These are phyloP conservation scores for Cryptosporidium baileyi DNA, from an alignment of 169 alveolate species.

Conservation along the genomic window DNA sequence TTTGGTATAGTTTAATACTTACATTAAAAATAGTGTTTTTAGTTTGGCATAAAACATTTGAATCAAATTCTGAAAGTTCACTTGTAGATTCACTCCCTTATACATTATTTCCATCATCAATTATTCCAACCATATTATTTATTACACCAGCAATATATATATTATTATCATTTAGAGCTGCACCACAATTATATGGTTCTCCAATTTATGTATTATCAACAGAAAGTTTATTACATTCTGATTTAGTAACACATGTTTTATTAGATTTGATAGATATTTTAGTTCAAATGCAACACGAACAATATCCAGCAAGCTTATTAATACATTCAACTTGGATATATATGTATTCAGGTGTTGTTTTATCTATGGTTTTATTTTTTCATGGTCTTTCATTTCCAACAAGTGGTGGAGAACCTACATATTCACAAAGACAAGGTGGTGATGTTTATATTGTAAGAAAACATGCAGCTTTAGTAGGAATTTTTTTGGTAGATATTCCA, in stretches of 20 bases:
- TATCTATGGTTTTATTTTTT: constrained; percentile 72
- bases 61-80: neutral
- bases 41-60: constrained; percentile 60
- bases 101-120: constrained; percentile 59
- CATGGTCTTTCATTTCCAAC: constrained; percentile 77
- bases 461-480: constrained; percentile 77
- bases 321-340: constrained; percentile 73
- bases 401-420: constrained; percentile 72
- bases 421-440: constrained; percentile 58
- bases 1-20: constrained; percentile 65
- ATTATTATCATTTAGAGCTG: constrained; percentile 72
- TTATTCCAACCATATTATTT: constrained; percentile 57
- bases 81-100: constrained; percentile 34
- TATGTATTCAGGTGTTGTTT: constrained; percentile 69
- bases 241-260: constrained; percentile 73
- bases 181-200: constrained; percentile 71
- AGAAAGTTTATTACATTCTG: constrained; percentile 75
- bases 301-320: constrained; percentile 64
- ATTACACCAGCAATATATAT: constrained; percentile 71
- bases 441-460: constrained; percentile 73
- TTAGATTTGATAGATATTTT: constrained; percentile 71
- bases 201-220: constrained; percentile 65
- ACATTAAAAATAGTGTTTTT: constrained; percentile 50
- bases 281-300: constrained; percentile 71
- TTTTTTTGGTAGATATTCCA: constrained; percentile 75